Base-by-base conservation (phyloP, 2,329 filamentous ascomycete genomes). In the Aspergillus flavus region DNA sequence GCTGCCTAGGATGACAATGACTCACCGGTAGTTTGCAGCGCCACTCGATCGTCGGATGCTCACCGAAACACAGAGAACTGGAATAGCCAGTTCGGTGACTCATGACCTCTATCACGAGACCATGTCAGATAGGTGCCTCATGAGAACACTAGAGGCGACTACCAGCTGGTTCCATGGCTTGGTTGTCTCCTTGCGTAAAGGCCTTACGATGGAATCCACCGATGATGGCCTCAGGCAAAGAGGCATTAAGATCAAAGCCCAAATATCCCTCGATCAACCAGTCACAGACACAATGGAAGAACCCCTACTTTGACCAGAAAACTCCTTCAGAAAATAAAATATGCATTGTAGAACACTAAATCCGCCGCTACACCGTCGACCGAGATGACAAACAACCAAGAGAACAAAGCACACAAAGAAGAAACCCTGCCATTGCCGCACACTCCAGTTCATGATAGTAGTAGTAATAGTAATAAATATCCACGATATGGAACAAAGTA, bases 401-500 rank as follows among this genome's bases (percentile, higher is more conserved):
- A 45, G 41, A 43, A n/a, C 39, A 58, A 58, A 43, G 19, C 28
- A 58, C 19, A 28, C 62, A 56, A 48, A 61, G 64, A 66, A 68
- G 61, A 71, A 61, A 68, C 67, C 73, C 66, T 64, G 69, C 73
- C 70, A 68, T 71, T 69, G 68, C 73, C 64, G 69, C 65, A 55
- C 73, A 73, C 74, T 75, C 74, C 73, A 61, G 68, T 66, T 66
- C 48, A 52, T 52, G 16, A 66, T 63, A 69, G 65, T 64, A 66
- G 66, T 58, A 64, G 62, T 65, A 58, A 54, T 28, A 50, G 43
- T 46, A 46, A 46, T 46, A 23, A 23, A 52, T 32, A 52, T 52
- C 48, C 48, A 52, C 48, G 58, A 58, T 62, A 64, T 60, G 46
- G 61, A 63, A 62, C 59, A 68, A 62, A 63, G 50, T 52, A 65